A percentile compares a stretch with the other conserved stretches of the same genome.
Conservation (phyloP, 1,284 basidiomycete genomes). For the Sporisorium reilianum region DNA sequence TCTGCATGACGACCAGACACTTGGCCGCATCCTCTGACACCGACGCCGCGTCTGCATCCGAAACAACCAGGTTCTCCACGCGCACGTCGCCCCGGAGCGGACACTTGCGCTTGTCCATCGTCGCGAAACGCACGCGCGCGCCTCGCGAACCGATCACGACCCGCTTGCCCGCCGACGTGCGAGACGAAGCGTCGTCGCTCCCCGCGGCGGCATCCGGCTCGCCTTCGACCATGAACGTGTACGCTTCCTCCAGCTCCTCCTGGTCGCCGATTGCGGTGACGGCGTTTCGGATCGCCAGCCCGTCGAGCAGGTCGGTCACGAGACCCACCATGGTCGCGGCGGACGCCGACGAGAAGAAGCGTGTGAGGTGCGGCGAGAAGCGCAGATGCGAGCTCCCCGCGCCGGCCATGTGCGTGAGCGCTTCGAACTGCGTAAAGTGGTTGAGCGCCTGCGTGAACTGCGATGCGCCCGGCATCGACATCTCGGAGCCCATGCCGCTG, state of each 20-base stretch:
- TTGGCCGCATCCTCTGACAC: slow-evolving; percentile 20
- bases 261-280: slow-evolving; percentile 59
- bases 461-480: slow-evolving; percentile 39
- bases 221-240: slow-evolving; percentile 49
- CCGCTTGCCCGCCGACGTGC: slow-evolving; percentile 20
- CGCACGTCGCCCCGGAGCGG: slow-evolving; percentile 63
- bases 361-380: slow-evolving; percentile 65
- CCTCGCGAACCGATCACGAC: slow-evolving; percentile 49
- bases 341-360: slow-evolving; percentile 59
- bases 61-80: slow-evolving; percentile 51
- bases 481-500: slow-evolving; percentile 23
- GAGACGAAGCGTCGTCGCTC: slow-evolving; percentile 14
- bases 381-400: slow-evolving; percentile 46
- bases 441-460: slow-evolving; percentile 65
- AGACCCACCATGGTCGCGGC: slow-evolving; percentile 45
- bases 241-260: slow-evolving; percentile 55
- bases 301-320: slow-evolving; percentile 43
- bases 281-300: slow-evolving; percentile 48
- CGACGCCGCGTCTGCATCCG: slow-evolving; percentile 22
- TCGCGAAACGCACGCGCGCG: slow-evolving; percentile 58
- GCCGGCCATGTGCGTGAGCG: slow-evolving; percentile 40
- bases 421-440: slow-evolving; percentile 59
- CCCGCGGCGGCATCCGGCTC: slow-evolving; percentile 16
- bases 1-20: slow-evolving; percentile 65
- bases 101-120: slow-evolving; percentile 67